Conservation (phyloP, 345 rosid genomes). For the Eutrema heterophyllum region DNA sequence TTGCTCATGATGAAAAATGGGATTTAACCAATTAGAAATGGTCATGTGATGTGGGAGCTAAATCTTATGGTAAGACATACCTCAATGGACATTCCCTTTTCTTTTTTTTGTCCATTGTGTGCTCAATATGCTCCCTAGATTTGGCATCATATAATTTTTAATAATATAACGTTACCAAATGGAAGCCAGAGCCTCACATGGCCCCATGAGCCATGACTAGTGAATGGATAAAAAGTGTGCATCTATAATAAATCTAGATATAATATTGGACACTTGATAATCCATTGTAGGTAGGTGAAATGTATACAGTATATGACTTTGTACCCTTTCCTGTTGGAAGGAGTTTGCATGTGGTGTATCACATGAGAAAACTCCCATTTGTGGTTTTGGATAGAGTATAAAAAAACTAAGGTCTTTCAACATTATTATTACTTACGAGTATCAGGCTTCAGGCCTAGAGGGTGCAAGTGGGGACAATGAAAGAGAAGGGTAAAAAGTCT, state of each 20-base stretch:
- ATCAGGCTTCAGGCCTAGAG: slow-evolving; percentile 6
- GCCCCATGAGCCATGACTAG: slow-evolving; percentile 22
- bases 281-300: slow-evolving; percentile 24
- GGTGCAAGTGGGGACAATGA: slow-evolving; percentile 23
- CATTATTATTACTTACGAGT: slow-evolving; percentile 3
- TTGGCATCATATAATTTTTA: slow-evolving; percentile 18
- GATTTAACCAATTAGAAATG: slow-evolving; percentile 18
- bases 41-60: slow-evolving; percentile 32
- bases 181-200: slow-evolving; percentile 34
- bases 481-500: slow-evolving; percentile 23
- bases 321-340: slow-evolving; percentile 13
- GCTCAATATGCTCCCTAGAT: slow-evolving; percentile 25
- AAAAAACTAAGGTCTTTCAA: neutral
- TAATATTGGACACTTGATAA: slow-evolving; percentile 16
- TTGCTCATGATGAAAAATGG: slow-evolving; percentile 14
- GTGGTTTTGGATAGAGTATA: slow-evolving; percentile 15
- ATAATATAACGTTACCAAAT: slow-evolving; percentile 13
- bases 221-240: slow-evolving; percentile 16
- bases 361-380: slow-evolving; percentile 12
- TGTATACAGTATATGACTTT: slow-evolving; percentile 19
- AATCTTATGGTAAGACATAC: slow-evolving; percentile 19
- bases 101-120: neutral
- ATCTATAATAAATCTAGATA: neutral
- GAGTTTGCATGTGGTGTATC: slow-evolving; percentile 22
- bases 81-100: slow-evolving; percentile 26